Evolutionary conservation across 805 yeast species (phyloP).

Genomic region (Nematodospora valgi): DNA sequence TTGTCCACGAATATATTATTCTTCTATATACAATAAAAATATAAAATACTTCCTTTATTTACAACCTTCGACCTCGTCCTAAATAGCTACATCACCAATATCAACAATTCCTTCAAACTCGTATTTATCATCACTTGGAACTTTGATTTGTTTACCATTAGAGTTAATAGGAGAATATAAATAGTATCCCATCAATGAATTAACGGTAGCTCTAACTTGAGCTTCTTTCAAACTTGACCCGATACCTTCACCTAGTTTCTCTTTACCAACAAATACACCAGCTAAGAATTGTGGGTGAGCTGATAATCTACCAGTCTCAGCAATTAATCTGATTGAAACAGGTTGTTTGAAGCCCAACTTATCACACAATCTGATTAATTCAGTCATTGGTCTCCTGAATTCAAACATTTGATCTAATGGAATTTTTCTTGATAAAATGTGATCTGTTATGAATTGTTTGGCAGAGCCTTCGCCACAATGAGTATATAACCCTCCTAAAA

Average conservation of each 20-base stretch:
- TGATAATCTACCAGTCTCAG: slow-evolving; percentile 90
- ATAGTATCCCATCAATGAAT: slow-evolving; percentile 88
- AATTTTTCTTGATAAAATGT: slow-evolving; percentile 78
- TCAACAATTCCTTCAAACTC: slow-evolving; percentile 41
- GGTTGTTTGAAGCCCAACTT: slow-evolving; percentile 75
- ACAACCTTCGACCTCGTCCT: too few relatives aligned
- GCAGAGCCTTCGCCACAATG: slow-evolving; percentile 65
- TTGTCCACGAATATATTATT: too few relatives aligned
- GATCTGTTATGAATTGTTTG: slow-evolving; percentile 65
- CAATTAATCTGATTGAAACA: slow-evolving; percentile 68
- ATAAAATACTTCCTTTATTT: too few relatives aligned
- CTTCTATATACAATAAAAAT: too few relatives aligned
- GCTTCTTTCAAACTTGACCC: slow-evolving; percentile 91
- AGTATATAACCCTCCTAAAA: slow-evolving; percentile 79
- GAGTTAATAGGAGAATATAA: slow-evolving; percentile 74
- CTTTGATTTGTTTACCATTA: slow-evolving; percentile 38
- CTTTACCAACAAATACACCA: slow-evolving; percentile 82
- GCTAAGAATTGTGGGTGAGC: slow-evolving; percentile 83
- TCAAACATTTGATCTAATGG: slow-evolving; percentile 71
- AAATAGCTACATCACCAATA: slow-evolving; percentile 43
- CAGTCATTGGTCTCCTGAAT: slow-evolving; percentile 83
- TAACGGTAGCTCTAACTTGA: slow-evolving; percentile 85
- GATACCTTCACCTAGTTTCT: slow-evolving; percentile 88
- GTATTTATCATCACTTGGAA: slow-evolving; percentile 57
- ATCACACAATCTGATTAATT: slow-evolving; percentile 70